phyloP scores from a whole-genome alignment of 2,329 filamentous ascomycete genomes.

The Aspergillus ochraceus region DNA sequence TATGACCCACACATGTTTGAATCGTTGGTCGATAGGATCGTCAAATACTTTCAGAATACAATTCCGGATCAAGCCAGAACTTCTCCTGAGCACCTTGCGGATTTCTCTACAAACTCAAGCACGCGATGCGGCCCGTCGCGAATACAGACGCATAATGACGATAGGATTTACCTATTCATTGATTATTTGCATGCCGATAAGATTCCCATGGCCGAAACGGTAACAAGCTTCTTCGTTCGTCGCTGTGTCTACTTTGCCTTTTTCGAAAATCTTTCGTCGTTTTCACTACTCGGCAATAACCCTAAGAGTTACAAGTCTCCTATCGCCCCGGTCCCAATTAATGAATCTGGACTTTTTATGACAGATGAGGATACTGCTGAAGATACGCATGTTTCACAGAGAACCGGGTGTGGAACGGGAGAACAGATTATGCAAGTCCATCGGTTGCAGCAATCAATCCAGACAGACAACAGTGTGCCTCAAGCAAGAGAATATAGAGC shows the following conservation, averaged over 20 bases:
- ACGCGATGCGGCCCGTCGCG: constrained; percentile 17
- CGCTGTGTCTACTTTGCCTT: constrained; percentile 26
- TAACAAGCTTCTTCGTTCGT: constrained; percentile 19
- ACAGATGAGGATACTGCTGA: too few species aligned
- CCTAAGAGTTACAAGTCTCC: neutral
- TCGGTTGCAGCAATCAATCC: too few species aligned
- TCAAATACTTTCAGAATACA: constrained; percentile 18
- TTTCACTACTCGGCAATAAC: neutral
- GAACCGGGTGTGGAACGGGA: too few species aligned
- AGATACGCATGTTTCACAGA: too few species aligned
- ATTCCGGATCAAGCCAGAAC: constrained; percentile 12
- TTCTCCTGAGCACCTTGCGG: constrained; percentile 10
- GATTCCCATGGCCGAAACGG: constrained; percentile 9
- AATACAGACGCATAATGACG: constrained; percentile 14
- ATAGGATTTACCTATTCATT: constrained; percentile 21
- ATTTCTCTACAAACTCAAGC: constrained; percentile 12
- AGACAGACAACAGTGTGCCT: too few species aligned
- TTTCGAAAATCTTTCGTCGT: constrained; percentile 14
- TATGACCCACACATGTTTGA: constrained; percentile 20
- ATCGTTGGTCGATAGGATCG: constrained; percentile 17
- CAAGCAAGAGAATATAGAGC: too few species aligned
- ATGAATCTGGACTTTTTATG: too few species aligned
- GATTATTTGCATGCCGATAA: constrained; percentile 16
- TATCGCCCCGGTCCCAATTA: too few species aligned
- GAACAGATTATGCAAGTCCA: too few species aligned